Conservation (phyloP, 805 yeast genomes). For the Kluyveromyces siamensis region DNA sequence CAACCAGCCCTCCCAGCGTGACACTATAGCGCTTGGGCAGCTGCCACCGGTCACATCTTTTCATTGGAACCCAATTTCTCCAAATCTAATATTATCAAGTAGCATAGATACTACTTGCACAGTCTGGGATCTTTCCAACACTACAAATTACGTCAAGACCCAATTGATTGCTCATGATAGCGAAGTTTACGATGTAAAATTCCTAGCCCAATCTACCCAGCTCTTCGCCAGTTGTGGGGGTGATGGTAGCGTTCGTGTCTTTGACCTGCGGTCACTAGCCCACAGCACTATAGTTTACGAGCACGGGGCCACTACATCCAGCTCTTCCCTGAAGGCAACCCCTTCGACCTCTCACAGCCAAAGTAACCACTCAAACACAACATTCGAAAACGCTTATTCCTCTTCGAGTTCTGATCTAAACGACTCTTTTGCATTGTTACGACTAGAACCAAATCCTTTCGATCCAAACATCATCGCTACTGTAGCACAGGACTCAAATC, state of each 20-base stretch:
- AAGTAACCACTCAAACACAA: constrained; percentile 3
- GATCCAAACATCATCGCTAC: constrained; percentile 84
- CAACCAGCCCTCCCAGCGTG: constrained; percentile 25
- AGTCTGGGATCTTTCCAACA: constrained; percentile 65
- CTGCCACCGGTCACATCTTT: constrained; percentile 89
- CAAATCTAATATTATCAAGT: constrained; percentile 66
- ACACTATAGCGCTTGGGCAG: constrained; percentile 15
- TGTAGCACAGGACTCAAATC: constrained; percentile 59
- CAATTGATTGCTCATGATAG: constrained; percentile 94
- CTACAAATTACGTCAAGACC: constrained; percentile 60
- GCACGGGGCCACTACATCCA: constrained; percentile 29
- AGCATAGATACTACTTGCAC: constrained; percentile 96
- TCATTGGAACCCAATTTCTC: constrained; percentile 79
- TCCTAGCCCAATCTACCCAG: constrained; percentile 56
- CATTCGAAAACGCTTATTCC: constrained; percentile 1
- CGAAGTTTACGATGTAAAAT: constrained; percentile 89
- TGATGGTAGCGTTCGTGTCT: constrained; percentile 89
- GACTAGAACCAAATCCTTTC: constrained; percentile 67
- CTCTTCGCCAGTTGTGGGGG: constrained; percentile 90
- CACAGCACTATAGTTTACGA: constrained; percentile 94
- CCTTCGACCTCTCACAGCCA: constrained; percentile 8
- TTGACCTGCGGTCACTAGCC: constrained; percentile 80
- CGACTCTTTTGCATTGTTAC: constrained; percentile 50
- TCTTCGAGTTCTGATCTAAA: constrained; percentile 2
- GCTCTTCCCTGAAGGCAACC: constrained; percentile 4